Percentiles rank a stretch among this genome's conserved stretches.
Evolutionary conservation across 1,284 basidiomycete species (phyloP).

Genomic region (Hymenochaete sp.): DNA sequence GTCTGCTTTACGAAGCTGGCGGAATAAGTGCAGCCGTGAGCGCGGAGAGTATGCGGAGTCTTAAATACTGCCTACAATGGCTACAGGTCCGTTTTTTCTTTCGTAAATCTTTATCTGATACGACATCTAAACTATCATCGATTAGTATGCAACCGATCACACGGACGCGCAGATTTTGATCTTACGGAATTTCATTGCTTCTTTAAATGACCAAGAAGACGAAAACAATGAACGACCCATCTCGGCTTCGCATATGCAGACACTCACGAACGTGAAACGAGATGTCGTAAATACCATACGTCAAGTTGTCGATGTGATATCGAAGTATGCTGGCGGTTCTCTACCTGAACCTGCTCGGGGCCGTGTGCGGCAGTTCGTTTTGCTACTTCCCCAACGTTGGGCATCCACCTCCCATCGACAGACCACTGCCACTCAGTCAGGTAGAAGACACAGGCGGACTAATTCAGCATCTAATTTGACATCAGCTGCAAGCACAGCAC

Average conservation of each 20-base stretch:
- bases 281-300: constrained; percentile 83
- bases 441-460: constrained; percentile 11
- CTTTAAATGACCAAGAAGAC: constrained; percentile 38
- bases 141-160: constrained; percentile 76
- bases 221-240: constrained; percentile 25
- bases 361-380: constrained; percentile 72
- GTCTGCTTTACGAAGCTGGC: constrained; percentile 80
- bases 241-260: constrained; percentile 50
- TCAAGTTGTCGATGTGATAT: constrained; percentile 83
- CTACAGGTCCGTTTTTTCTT: constrained; percentile 49
- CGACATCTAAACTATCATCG: constrained; percentile 1
- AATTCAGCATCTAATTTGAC: constrained; percentile 4
- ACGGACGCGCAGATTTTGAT: constrained; percentile 84
- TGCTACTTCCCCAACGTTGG: constrained; percentile 78
- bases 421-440: constrained; percentile 13
- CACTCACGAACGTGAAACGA: constrained; percentile 62
- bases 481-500: constrained; percentile 17
- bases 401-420: constrained; percentile 33
- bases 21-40: constrained; percentile 82
- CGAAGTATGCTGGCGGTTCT: constrained; percentile 75
- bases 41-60: constrained; percentile 80
- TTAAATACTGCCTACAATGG: constrained; percentile 86
- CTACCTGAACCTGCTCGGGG: constrained; percentile 77
- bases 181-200: constrained; percentile 72
- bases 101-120: constrained; percentile 1